phyloP scores from a whole-genome alignment of 768 basidiomycete species.

The Galerina sulciceps region DNA sequence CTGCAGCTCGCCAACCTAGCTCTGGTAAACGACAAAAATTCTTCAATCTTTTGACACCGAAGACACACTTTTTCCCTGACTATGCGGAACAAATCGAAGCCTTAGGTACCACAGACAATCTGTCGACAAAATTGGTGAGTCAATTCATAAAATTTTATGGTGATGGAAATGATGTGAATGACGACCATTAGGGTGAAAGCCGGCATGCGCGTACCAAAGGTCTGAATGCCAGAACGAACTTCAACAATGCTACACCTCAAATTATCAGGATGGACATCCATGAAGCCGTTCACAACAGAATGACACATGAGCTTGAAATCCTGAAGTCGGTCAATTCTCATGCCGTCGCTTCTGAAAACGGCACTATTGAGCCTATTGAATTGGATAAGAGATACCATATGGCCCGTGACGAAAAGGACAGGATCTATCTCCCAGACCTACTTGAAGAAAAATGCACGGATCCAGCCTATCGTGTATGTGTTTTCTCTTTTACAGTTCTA shows the following conservation, averaged over 20 bases:
- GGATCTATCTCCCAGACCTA: neutral
- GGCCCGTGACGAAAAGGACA: conserved; percentile 3
- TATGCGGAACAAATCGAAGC: conserved; percentile 22
- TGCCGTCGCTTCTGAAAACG: neutral
- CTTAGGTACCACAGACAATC: conserved; percentile 8
- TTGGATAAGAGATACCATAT: neutral
- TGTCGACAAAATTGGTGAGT: conserved; percentile 28
- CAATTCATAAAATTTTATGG: neutral
- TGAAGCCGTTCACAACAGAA: conserved; percentile 11
- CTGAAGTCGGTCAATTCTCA: neutral
- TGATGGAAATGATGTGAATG: neutral
- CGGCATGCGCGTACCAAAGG: conserved; percentile 11
- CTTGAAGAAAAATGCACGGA: neutral
- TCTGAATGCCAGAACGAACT: conserved; percentile 12
- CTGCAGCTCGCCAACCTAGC: neutral
- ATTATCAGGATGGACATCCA: conserved; percentile 17
- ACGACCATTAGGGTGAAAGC: conserved; percentile 33
- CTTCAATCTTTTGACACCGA: conserved; percentile 30
- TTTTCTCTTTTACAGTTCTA: neutral
- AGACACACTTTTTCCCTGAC: conserved; percentile 34
- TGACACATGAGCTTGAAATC: conserved; percentile 7
- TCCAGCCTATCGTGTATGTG: neutral
- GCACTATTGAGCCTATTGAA: neutral
- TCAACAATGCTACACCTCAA: conserved; percentile 18
- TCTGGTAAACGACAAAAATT: conserved; percentile 15